A percentile compares a stretch with the other conserved stretches of the same genome.
Evolutionary conservation across 108 stramenopile genomes (phyloP).

Genomic region (Stephanodiscus triporus): DNA sequence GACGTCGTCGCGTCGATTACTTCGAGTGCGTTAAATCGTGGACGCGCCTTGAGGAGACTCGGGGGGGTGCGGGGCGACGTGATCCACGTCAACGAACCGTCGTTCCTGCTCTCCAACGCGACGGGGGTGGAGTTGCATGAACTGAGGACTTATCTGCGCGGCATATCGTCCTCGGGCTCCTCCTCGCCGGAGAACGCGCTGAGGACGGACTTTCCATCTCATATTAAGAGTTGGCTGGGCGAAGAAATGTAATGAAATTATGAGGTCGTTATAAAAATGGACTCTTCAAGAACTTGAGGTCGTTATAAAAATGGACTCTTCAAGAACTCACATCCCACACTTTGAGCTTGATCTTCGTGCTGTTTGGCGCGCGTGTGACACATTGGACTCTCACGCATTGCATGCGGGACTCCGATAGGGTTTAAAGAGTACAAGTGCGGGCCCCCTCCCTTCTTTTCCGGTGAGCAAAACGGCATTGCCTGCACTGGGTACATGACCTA

Average conservation of each 20-base stretch:
- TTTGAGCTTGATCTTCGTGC: too few species aligned
- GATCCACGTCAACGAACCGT: constrained; percentile 22
- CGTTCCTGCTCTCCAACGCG: constrained; percentile 5
- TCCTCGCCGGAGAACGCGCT: neutral
- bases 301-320: too few species aligned
- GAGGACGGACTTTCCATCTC: constrained; percentile 16
- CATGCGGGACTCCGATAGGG: too few species aligned
- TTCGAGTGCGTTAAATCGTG: constrained; percentile 13
- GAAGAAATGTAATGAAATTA: neutral
- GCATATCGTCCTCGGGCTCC: neutral
- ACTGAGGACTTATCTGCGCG: neutral
- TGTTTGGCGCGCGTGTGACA: too few species aligned
- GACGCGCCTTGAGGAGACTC: constrained; percentile 13
- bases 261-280: neutral
- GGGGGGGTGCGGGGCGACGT: constrained; percentile 37
- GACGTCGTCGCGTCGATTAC: constrained; percentile 26
- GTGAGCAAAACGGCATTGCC: too few species aligned
- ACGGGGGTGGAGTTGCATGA: constrained; percentile 18
- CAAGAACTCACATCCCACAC: too few species aligned
- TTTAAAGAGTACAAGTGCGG: too few species aligned
- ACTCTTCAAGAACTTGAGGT: too few species aligned
- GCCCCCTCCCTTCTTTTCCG: too few species aligned
- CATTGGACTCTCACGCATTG: too few species aligned
- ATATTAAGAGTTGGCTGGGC: constrained; percentile 8
- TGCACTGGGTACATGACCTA: too few species aligned